phyloP scores from a whole-genome alignment of 805 yeast species.

The Monosporozyma solicola region DNA sequence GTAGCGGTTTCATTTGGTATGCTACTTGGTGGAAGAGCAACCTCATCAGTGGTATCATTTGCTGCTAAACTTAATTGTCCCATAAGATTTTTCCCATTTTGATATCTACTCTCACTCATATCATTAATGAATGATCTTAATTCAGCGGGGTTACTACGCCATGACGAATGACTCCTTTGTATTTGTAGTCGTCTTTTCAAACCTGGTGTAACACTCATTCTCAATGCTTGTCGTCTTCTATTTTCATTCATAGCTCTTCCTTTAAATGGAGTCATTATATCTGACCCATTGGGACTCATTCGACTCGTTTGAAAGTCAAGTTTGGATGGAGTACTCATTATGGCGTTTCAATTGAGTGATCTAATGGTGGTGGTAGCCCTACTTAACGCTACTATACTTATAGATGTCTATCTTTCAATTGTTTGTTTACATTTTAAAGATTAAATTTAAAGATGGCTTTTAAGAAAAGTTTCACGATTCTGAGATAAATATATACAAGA shows the following conservation, averaged over 20 bases:
- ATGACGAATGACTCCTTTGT: constrained; percentile 6
- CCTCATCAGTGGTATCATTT: not conserved
- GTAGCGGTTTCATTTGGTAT: not conserved
- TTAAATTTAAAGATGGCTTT: not conserved
- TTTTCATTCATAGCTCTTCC: constrained; percentile 20
- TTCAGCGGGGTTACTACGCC: constrained; percentile 12
- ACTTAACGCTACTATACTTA: not conserved
- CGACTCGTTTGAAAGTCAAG: not conserved
- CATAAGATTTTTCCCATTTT: constrained; percentile 11
- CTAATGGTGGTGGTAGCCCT: not conserved
- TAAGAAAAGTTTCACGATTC: not conserved
- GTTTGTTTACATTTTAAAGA: not conserved
- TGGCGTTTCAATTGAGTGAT: not conserved
- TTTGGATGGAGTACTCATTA: not conserved
- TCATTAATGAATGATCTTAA: constrained; percentile 16
- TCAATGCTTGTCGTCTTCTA: constrained; percentile 12
- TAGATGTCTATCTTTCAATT: not conserved
- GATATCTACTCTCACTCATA: constrained; percentile 17
- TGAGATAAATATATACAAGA: too few species aligned
- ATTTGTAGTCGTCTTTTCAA: constrained; percentile 9
- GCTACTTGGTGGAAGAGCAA: not conserved
- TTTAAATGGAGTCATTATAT: constrained; percentile 18
- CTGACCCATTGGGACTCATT: not conserved
- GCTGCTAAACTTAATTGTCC: constrained; percentile 2
- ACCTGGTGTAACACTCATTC: constrained; percentile 18